Conservation (phyloP, 2,329 filamentous ascomycete genomes). For the Curvularia eragrostidis region DNA sequence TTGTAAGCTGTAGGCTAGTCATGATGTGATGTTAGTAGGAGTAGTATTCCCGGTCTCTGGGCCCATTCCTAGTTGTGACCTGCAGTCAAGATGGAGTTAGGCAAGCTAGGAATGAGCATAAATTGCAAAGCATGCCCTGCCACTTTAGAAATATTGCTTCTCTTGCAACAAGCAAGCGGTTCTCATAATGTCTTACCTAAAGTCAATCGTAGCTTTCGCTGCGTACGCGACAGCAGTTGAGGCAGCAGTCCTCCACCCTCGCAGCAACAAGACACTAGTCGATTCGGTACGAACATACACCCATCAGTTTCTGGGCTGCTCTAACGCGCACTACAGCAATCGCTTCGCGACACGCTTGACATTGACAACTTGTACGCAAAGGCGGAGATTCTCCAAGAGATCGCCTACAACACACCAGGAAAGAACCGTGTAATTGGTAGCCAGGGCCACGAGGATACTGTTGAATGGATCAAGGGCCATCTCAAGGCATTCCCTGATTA, state of each 20-base stretch:
- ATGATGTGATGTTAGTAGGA: conserved; percentile 19
- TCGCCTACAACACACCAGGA: conserved; percentile 49
- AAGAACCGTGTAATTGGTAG: conserved; percentile 53
- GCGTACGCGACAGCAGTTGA: conserved; percentile 29
- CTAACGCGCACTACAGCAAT: conserved; percentile 22
- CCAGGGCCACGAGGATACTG: conserved; percentile 50
- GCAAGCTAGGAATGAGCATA: conserved; percentile 16
- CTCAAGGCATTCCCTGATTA: conserved; percentile 45
- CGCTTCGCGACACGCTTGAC: conserved; percentile 33
- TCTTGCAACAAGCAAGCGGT: not conserved
- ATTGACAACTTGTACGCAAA: conserved; percentile 38
- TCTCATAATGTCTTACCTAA: conserved; percentile 26
- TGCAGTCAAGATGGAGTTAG: conserved; percentile 2
- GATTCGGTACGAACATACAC: conserved; percentile 26
- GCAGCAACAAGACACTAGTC: conserved; percentile 34
- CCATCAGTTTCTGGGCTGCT: not conserved
- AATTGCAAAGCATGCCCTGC: conserved; percentile 17
- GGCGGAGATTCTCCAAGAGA: conserved; percentile 45
- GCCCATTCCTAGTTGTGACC: conserved; percentile 3
- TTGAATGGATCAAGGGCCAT: conserved; percentile 46
- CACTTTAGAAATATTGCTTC: conserved; percentile 2
- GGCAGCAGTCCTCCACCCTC: conserved; percentile 32
- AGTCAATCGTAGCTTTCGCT: conserved; percentile 32
- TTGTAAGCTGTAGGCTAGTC: conserved; percentile 20
- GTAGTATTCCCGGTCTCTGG: conserved; percentile 19